Evolutionary conservation across 768 basidiomycete species (phyloP).

Genomic region (Dendrothele bispora): DNA sequence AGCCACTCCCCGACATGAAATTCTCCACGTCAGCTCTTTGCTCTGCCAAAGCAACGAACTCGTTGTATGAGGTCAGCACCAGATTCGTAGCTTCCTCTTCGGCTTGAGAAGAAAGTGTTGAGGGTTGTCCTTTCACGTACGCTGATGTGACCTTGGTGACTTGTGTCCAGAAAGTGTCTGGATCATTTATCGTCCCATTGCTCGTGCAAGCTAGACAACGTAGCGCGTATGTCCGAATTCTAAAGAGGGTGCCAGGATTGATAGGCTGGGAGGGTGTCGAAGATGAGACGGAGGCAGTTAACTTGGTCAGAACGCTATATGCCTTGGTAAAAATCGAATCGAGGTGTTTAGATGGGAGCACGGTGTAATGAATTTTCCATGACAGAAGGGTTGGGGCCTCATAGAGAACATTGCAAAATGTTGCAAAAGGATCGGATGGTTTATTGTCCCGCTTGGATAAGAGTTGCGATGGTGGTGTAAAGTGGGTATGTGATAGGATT

Average conservation of each 20-base stretch:
- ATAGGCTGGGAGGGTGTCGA: no score
- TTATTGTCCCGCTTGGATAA: constrained; percentile 12
- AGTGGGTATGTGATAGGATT: constrained; percentile 31
- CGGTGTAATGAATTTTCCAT: constrained; percentile 50
- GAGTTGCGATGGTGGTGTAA: no score
- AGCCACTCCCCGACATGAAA: constrained; percentile 53
- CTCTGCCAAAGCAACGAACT: constrained; percentile 42
- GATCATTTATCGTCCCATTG: constrained; percentile 42
- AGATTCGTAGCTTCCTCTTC: constrained; percentile 30
- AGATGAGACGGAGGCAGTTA: constrained; percentile 18
- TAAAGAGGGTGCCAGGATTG: constrained; percentile 31
- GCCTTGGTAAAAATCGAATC: constrained; percentile 60
- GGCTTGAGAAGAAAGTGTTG: constrained; percentile 18
- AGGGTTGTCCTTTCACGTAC: constrained; percentile 47
- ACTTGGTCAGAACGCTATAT: constrained; percentile 54
- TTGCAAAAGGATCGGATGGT: no score
- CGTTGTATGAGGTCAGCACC: constrained; percentile 44
- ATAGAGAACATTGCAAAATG: constrained; percentile 30
- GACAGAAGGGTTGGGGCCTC: constrained; percentile 38
- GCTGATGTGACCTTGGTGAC: constrained; percentile 46
- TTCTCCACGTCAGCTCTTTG: constrained; percentile 27
- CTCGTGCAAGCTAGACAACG: constrained; percentile 48
- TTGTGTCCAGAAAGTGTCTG: constrained; percentile 73
- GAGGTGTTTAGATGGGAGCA: constrained; percentile 50
- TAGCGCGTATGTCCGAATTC: constrained; percentile 45